phyloP scores from a whole-genome alignment of 371 early-diverging fungal genomes.

The Rhizopus delemar region DNA sequence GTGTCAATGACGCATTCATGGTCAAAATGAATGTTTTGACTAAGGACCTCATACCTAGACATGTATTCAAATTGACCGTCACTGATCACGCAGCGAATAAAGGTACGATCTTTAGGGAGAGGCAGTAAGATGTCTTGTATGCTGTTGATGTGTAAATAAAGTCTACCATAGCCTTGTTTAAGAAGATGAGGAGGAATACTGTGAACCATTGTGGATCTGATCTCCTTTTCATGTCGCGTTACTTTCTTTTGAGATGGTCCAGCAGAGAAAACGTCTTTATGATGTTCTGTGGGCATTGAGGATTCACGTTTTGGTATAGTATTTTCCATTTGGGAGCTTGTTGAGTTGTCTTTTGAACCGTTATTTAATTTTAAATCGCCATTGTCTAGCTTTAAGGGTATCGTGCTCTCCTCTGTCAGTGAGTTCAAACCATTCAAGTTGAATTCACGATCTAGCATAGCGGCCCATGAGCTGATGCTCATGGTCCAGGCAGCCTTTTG shows the following conservation, averaged over 20 bases:
- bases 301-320: too few species aligned
- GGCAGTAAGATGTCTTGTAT: conserved; percentile 44
- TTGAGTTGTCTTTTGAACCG: not conserved
- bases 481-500: conserved; percentile 50
- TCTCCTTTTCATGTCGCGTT: too few species aligned
- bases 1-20: conserved; percentile 45
- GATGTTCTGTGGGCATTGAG: too few species aligned
- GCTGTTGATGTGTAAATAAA: conserved; percentile 43
- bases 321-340: not conserved
- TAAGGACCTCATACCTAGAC: conserved; percentile 44
- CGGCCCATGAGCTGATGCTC: conserved; percentile 45
- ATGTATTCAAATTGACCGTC: conserved; percentile 54
- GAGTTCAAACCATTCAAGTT: conserved; percentile 18
- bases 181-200: too few species aligned
- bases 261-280: not conserved
- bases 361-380: too few species aligned
- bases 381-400: too few species aligned
- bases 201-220: too few species aligned
- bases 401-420: not conserved
- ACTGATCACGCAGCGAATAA: conserved; percentile 48
- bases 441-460: conserved; percentile 34
- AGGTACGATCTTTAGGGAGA: conserved; percentile 44
- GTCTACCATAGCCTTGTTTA: conserved; percentile 25
- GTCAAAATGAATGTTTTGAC: conserved; percentile 30
- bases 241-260: not conserved